phyloP scores from a whole-genome alignment of 495 filamentous ascomycete species.

The Chlorociboria aeruginascens region DNA sequence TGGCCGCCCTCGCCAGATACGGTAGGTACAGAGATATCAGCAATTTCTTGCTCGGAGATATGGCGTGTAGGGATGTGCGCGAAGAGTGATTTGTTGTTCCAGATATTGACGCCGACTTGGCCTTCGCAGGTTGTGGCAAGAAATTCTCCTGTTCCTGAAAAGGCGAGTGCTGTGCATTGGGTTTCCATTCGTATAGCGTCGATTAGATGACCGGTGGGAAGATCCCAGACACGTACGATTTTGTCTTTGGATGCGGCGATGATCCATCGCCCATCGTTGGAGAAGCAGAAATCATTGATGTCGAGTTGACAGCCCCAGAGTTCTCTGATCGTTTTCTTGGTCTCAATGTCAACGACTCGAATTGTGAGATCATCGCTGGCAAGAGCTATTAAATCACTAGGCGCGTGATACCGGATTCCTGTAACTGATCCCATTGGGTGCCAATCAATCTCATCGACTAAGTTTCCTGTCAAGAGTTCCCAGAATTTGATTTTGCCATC shows the following conservation, averaged over 20 bases:
- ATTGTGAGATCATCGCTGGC: slow-evolving; percentile 84
- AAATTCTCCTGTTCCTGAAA: slow-evolving; percentile 84
- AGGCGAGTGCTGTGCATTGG: slow-evolving; percentile 70
- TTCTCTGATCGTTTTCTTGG: slow-evolving; percentile 79
- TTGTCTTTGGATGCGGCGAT: slow-evolving; percentile 77
- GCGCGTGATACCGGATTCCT: slow-evolving; percentile 64
- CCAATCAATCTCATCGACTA: slow-evolving; percentile 79
- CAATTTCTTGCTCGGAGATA: slow-evolving; percentile 63
- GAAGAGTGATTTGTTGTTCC: slow-evolving; percentile 88
- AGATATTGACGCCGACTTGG: slow-evolving; percentile 78
- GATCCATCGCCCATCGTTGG: slow-evolving; percentile 88
- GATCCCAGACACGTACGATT: slow-evolving; percentile 80
- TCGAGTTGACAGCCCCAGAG: slow-evolving; percentile 77
- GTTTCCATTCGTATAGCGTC: slow-evolving; percentile 69
- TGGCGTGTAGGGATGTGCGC: slow-evolving; percentile 72
- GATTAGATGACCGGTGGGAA: slow-evolving; percentile 89
- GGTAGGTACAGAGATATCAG: slow-evolving; percentile 48
- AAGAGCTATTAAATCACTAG: slow-evolving; percentile 78
- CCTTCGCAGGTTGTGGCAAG: slow-evolving; percentile 80
- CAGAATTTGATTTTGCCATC: slow-evolving; percentile 99
- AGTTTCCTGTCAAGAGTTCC: slow-evolving; percentile 71
- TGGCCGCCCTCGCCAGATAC: slow-evolving; percentile 75
- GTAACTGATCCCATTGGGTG: slow-evolving; percentile 63
- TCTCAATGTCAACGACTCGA: slow-evolving; percentile 81
- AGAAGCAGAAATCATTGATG: slow-evolving; percentile 83